Conservation (phyloP, 176 grass and related monocot genomes). For the Bromus sterilis region DNA sequence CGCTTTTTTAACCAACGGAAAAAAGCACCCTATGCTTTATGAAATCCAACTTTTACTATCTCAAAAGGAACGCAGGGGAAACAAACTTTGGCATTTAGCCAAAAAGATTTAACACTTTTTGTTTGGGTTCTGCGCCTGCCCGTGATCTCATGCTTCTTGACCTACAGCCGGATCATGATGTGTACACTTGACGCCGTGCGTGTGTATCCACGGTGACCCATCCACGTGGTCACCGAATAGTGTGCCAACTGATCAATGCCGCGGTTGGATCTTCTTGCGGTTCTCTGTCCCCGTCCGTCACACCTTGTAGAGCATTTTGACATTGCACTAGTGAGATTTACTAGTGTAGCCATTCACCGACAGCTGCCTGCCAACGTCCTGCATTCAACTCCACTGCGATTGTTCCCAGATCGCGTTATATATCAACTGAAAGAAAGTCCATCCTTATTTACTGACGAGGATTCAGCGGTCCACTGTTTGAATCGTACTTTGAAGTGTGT, state of each 20-base stretch:
- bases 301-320: neutral
- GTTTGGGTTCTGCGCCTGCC: neutral
- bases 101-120: neutral
- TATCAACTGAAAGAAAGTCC: constrained; percentile 6
- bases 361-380: constrained; percentile 23
- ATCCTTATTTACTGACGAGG: constrained; percentile 8
- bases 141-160: constrained; percentile 37
- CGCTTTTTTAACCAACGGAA: neutral
- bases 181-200: neutral
- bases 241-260: constrained; percentile 4
- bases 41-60: neutral
- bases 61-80: neutral
- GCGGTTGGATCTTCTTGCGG: constrained; percentile 10
- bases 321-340: neutral
- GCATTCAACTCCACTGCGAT: constrained; percentile 12
- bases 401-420: neutral
- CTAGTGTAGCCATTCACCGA: constrained; percentile 6
- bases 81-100: neutral
- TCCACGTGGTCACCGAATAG: constrained; percentile 14
- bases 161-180: neutral
- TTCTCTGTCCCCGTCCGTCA: neutral
- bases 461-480: constrained; percentile 4
- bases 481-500: constrained; percentile 24
- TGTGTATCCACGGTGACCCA: neutral
- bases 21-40: neutral